Evolutionary conservation across 2,329 filamentous ascomycete species (phyloP).

Genomic region (Beauveria sp.): DNA sequence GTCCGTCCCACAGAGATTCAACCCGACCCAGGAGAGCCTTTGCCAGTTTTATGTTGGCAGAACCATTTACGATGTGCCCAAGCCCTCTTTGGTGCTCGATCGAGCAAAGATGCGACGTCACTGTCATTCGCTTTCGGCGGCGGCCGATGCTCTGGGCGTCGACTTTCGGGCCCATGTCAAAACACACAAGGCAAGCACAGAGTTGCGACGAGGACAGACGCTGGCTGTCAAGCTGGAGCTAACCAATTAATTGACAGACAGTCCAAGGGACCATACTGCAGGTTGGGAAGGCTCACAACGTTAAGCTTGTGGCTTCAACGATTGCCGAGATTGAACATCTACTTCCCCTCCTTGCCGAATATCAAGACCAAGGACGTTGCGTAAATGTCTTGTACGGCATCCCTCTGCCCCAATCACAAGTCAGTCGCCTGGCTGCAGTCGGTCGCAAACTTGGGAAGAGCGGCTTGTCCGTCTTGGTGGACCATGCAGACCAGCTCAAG

Average conservation of each 20-base stretch:
- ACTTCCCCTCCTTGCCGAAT: conserved; percentile 39
- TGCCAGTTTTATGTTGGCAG: conserved; percentile 21
- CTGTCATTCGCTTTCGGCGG: conserved; percentile 48
- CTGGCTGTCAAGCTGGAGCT: accelerated
- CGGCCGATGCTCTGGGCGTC: conserved; percentile 39
- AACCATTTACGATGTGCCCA: conserved; percentile 31
- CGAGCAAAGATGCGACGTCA: conserved; percentile 43
- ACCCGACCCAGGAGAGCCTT: conserved; percentile 13
- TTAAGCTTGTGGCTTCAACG: conserved; percentile 53
- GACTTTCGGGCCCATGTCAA: conserved; percentile 57
- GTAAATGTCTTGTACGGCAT: conserved; percentile 50
- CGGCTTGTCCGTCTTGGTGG: conserved; percentile 47
- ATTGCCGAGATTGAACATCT: conserved; percentile 50
- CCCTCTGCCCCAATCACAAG: conserved; percentile 46
- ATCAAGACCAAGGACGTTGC: conserved; percentile 12
- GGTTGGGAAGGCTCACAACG: conserved; percentile 32
- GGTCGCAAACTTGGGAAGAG: conserved; percentile 35
- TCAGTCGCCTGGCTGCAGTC: conserved; percentile 40
- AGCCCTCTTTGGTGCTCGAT: conserved; percentile 51
- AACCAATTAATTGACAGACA: conserved; percentile 32
- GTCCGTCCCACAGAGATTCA: conserved; percentile 17
- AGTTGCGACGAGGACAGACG: neutral
- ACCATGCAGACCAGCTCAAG: conserved; percentile 43
- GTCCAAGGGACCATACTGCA: conserved; percentile 46
- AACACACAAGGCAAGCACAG: conserved; percentile 49